Evolutionary conservation across 805 yeast species (phyloP).

Genomic region (Yarrowia sp.): DNA sequence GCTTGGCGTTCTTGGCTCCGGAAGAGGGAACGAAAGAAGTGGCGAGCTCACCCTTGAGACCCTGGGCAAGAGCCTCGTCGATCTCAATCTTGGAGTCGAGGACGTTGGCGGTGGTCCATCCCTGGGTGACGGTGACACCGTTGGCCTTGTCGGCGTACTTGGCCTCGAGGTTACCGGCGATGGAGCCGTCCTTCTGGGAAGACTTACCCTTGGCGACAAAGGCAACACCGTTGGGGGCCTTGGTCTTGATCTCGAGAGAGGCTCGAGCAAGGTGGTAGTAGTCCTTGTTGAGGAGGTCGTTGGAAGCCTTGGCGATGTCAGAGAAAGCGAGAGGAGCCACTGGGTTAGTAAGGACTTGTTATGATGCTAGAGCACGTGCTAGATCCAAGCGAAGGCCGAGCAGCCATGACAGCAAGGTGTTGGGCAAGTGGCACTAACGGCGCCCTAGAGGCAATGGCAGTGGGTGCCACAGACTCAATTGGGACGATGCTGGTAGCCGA

Average conservation of each 20-base stretch:
- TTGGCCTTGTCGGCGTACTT: conserved; percentile 89
- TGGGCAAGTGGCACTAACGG: no score
- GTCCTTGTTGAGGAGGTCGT: conserved; percentile 85
- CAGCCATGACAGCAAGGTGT: no score
- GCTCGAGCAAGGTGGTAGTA: conserved; percentile 91
- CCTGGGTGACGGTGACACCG: conserved; percentile 92
- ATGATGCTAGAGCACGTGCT: conserved; percentile 11
- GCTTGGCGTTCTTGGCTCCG: conserved; percentile 75
- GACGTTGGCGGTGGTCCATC: conserved; percentile 94
- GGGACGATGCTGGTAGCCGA: background rate
- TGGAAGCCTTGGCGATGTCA: conserved; percentile 88
- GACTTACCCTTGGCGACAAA: conserved; percentile 92
- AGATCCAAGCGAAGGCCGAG: background rate
- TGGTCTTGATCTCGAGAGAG: conserved; percentile 82
- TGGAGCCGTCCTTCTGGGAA: conserved; percentile 70
- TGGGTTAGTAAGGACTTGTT: conserved; percentile 28
- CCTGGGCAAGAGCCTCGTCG: conserved; percentile 88
- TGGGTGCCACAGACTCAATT: background rate
- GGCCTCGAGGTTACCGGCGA: conserved; percentile 86
- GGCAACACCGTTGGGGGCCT: conserved; percentile 94
- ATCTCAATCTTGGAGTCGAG: conserved; percentile 92
- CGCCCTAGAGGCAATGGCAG: no score
- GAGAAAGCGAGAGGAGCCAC: conserved; percentile 90
- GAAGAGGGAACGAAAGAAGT: conserved; percentile 85
- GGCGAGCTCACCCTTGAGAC: conserved; percentile 87